These are phyloP conservation scores for Myriosclerotinia scirpicola DNA, from an alignment of 2,329 filamentous ascomycete species.

Conservation along the genomic window DNA sequence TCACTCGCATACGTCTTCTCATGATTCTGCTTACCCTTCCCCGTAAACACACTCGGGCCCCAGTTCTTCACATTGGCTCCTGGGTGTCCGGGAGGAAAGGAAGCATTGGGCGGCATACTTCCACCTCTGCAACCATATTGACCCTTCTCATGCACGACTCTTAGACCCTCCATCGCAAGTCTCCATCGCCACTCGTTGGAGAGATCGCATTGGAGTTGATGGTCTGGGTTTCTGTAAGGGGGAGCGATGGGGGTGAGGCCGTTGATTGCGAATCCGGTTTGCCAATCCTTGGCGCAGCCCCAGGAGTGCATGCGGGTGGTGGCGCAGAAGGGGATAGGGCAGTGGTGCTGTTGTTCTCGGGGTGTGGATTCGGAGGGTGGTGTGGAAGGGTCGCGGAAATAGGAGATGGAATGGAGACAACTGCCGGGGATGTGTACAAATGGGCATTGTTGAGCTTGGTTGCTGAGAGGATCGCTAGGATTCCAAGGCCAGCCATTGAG, in stretches of 20 bases:
- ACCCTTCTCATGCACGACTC: slow-evolving; percentile 4
- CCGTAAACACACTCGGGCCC: neutral
- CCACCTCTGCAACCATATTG: slow-evolving; percentile 5
- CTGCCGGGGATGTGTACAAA: slow-evolving; percentile 3
- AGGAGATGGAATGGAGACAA: neutral
- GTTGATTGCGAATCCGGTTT: slow-evolving; percentile 5
- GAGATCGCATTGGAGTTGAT: neutral
- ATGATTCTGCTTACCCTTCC: neutral
- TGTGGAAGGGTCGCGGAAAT: neutral
- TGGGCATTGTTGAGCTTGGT: neutral
- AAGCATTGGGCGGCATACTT: neutral
- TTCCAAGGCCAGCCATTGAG: slow-evolving; percentile 6
- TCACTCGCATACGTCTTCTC: neutral
- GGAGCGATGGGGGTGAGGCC: neutral
- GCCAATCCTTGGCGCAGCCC: slow-evolving; percentile 16
- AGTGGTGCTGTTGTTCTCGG: neutral
- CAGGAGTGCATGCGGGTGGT: neutral
- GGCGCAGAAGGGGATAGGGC: neutral
- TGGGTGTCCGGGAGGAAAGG: neutral
- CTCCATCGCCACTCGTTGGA: slow-evolving; percentile 14
- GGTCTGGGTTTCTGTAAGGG: neutral
- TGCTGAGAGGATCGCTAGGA: neutral
- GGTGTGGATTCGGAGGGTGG: neutral
- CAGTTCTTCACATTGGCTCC: slow-evolving; percentile 1
- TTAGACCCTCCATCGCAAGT: slow-evolving; percentile 7